A percentile compares a stretch with the other conserved stretches of the same genome.
Evolutionary conservation across 1,284 basidiomycete genomes (phyloP).

Genomic region (Caloboletus inedulis): DNA sequence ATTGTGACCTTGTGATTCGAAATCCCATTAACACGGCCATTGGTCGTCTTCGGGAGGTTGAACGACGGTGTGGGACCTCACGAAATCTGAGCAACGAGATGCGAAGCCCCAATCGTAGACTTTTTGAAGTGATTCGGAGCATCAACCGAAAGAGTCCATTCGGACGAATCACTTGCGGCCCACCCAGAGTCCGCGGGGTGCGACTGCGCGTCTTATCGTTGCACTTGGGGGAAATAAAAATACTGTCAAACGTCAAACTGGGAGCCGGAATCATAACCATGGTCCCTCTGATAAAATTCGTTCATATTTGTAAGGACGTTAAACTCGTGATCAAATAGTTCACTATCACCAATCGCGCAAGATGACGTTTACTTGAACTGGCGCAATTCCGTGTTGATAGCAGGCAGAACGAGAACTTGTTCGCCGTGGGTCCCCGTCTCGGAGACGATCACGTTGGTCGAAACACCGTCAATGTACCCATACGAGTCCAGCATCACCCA

Average conservation of each 20-base stretch:
- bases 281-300: too few species aligned
- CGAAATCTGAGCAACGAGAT: not conserved
- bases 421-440: not conserved
- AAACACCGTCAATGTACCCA: slow-evolving; percentile 27
- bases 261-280: too few species aligned
- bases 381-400: slow-evolving; percentile 7
- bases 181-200: too few species aligned
- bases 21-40: not conserved
- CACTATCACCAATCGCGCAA: too few species aligned
- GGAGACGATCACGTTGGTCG: slow-evolving; percentile 21
- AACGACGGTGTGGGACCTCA: not conserved
- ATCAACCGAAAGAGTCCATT: not conserved
- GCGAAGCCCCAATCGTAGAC: too few species aligned
- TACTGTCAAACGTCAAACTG: not conserved
- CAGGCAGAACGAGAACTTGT: slow-evolving; percentile 18
- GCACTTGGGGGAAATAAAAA: not conserved
- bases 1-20: not conserved
- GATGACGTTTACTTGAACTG: not conserved
- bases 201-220: not conserved
- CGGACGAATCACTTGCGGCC: not conserved
- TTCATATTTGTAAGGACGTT: not conserved
- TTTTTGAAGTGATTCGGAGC: not conserved
- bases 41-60: too few species aligned
- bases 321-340: not conserved
- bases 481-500: slow-evolving; percentile 23